Evolutionary conservation across 495 filamentous ascomycete species (phyloP).

Genomic region (Podospora sp.): DNA sequence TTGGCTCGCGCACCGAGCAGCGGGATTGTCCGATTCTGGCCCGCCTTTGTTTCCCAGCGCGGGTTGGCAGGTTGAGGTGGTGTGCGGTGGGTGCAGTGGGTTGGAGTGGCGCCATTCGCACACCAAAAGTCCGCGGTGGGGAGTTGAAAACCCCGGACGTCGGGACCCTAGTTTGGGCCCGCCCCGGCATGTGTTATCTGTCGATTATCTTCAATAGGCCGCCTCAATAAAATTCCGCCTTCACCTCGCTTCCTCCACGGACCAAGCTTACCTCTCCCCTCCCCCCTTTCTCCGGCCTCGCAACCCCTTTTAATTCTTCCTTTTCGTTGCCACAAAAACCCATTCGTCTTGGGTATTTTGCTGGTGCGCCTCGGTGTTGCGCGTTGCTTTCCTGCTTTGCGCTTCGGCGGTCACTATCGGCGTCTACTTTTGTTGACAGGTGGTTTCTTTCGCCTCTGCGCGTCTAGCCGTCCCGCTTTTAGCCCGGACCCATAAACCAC

Average conservation of each 20-base stretch:
- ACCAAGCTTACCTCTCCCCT: constrained; percentile 10
- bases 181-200: constrained; percentile 28
- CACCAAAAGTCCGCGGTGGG: constrained; percentile 2
- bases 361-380: constrained; percentile 4
- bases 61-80: constrained; percentile 9
- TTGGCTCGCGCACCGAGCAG: not conserved
- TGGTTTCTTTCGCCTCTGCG: constrained; percentile 2
- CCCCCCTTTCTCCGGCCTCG: constrained; percentile 5
- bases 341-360: constrained; percentile 3
- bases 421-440: constrained; percentile 3
- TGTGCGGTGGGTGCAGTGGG: not conserved
- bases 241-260: constrained; percentile 13
- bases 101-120: not conserved
- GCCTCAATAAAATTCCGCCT: constrained; percentile 24
- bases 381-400: not conserved
- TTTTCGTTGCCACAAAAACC: not conserved
- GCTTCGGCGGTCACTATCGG: constrained; percentile 1
- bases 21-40: constrained; percentile 4
- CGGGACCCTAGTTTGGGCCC: constrained; percentile 13
- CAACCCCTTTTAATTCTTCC: constrained; percentile 5
- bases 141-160: constrained; percentile 16
- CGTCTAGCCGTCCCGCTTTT: not conserved
- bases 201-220: constrained; percentile 20
- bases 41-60: not conserved
- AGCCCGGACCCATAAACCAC: not conserved